Conservation (phyloP, 1,284 basidiomycete species). For the Schizophyllum commune region DNA sequence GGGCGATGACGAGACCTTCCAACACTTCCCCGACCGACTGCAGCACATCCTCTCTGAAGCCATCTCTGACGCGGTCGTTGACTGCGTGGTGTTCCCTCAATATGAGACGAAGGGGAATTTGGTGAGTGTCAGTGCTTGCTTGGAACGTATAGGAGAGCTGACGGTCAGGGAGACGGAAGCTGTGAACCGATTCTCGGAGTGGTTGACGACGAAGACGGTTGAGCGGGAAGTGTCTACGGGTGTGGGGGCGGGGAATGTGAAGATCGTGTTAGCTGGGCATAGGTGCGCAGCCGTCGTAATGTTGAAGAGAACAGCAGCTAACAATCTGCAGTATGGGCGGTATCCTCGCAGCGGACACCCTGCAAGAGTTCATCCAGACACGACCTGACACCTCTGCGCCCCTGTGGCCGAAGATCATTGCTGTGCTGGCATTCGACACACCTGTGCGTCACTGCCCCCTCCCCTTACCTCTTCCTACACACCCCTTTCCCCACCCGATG, state of each 20-base stretch:
- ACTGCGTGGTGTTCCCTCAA: constrained; percentile 79
- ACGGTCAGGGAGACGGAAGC: constrained; percentile 55
- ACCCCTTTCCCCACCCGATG: constrained; percentile 8
- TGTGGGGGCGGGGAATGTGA: constrained; percentile 71
- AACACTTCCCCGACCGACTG: constrained; percentile 68
- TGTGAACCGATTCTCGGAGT: constrained; percentile 78
- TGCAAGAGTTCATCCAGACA: constrained; percentile 64
- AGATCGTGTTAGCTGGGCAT: constrained; percentile 86
- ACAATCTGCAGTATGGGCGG: constrained; percentile 75
- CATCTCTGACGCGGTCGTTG: constrained; percentile 45
- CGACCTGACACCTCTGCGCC: constrained; percentile 56
- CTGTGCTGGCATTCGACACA: constrained; percentile 84
- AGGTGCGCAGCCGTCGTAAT: constrained; percentile 42
- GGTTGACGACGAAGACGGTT: constrained; percentile 78
- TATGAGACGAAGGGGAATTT: constrained; percentile 91
- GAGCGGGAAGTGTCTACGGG: constrained; percentile 68
- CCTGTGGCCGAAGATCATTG: constrained; percentile 79
- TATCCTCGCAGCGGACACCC: constrained; percentile 77
- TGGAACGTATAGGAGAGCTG: constrained; percentile 3
- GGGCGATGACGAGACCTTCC: constrained; percentile 58
- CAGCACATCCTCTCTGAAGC: constrained; percentile 67
- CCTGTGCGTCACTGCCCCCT: constrained; percentile 48
- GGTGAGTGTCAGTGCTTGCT: constrained; percentile 38
- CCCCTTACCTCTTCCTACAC: not conserved
- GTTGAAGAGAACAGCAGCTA: not conserved